Evolutionary conservation across 208 protist genomes (phyloP), one percentile per base, ranked within the genome.

Genomic region (Trypanosomatidae sp.): DNA sequence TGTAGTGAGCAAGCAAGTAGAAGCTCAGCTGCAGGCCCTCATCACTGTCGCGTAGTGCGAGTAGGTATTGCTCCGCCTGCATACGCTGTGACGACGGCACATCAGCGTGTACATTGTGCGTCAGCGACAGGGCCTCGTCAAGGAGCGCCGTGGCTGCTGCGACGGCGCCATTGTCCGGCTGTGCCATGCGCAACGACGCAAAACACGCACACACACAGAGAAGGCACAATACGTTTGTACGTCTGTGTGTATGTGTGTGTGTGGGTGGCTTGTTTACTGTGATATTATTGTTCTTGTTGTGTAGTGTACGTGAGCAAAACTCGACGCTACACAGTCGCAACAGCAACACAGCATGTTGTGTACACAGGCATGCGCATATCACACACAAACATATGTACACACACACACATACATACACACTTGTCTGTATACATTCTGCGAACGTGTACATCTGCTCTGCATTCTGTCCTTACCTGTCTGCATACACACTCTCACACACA

Each of bases 21-120:
- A 86, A 69, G 30, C 66, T 60, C 8, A 90, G 38, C 26, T 80
- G 72, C 2, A 86, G 60, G 0, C 81, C 81, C 3, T 86, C 76
- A 1, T 66, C 48, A 13, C 55, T 74, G 21, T 44, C 43, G 4
- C 62, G 81, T 23, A 90, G 67, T 4, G 41, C 21, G 72, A 90
- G 77, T 16, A 90, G 45, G 38, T 86, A 90, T 25, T 61, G 50
- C 57, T 90, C 75, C 11, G 81, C 81, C 16, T 66, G 46, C 4
- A 64, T 41, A 0, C 81, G 71, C 23, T 68, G 50, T 24, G 43
- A 42, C 7, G 57, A 35, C 6, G 67, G 50, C 2, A 76, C 61
- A 20, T 35, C 53, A 4, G 48, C 56, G 27, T 66, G 48, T 28
- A 61, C 69, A 48, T 42, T 72, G 60, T 86, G 69, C 0, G 76